These are phyloP conservation scores for Beauveria sp. DNA, from an alignment of 2,329 filamentous ascomycete species.

Conservation along the genomic window DNA sequence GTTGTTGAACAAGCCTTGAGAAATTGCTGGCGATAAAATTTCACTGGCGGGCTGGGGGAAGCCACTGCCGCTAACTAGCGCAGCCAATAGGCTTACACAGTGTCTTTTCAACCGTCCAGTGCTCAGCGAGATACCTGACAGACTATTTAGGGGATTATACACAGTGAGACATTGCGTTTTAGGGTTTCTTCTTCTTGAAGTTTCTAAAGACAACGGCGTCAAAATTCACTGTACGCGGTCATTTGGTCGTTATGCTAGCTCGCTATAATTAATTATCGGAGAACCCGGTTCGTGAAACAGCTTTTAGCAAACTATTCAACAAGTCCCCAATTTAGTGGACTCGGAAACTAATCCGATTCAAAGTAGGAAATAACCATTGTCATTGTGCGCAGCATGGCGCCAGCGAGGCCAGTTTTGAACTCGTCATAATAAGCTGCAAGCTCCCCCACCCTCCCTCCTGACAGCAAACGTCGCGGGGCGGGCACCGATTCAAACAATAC, in stretches of 20 bases:
- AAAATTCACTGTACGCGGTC: no score
- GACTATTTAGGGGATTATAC: no score
- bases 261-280: no score
- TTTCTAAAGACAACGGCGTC: no score
- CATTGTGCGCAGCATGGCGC: not conserved
- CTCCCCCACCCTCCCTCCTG: not conserved
- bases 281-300: no score
- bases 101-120: not conserved
- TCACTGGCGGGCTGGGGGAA: not conserved
- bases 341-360: no score
- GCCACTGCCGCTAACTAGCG: constrained; percentile 2
- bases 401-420: not conserved
- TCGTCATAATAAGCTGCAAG: not conserved
- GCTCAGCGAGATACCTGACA: no score
- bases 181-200: no score
- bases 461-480: not conserved
- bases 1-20: constrained; percentile 1
- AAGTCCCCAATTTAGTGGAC: not conserved
- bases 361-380: not conserved
- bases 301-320: no score
- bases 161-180: no score
- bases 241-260: no score
- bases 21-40: not conserved
- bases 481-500: not conserved
- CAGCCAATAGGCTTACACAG: constrained; percentile 11